These are phyloP conservation scores for Solanum chacoense DNA, from an alignment of 305 asterid species.

Conservation along the genomic window DNA sequence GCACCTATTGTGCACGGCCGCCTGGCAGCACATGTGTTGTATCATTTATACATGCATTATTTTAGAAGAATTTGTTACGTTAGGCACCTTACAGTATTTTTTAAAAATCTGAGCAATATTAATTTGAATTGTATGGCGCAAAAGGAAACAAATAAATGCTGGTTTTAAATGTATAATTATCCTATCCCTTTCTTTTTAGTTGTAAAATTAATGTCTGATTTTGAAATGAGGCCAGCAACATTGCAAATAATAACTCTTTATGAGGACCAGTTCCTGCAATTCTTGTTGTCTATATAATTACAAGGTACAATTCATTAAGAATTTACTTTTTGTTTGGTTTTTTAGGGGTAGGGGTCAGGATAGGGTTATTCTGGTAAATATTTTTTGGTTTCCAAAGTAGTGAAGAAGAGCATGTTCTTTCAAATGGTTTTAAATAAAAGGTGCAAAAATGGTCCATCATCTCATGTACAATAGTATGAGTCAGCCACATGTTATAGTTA, in stretches of 20 bases:
- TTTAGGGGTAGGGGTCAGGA: background rate
- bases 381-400: background rate
- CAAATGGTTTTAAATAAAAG: background rate
- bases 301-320: background rate
- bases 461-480: constrained; percentile 15
- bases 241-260: background rate
- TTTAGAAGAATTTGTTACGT: background rate
- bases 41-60: background rate
- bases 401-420: background rate
- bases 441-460: constrained; percentile 20
- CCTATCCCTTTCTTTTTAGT: background rate
- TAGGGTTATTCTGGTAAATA: background rate
- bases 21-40: background rate
- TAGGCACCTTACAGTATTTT: background rate
- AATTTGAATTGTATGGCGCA: background rate
- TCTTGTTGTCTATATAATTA: background rate
- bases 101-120: background rate
- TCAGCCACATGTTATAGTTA: constrained; percentile 34
- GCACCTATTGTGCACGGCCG: background rate
- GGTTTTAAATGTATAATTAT: background rate
- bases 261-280: background rate
- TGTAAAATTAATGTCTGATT: background rate
- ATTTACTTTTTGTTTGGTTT: background rate
- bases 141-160: background rate
- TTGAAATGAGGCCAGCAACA: background rate